These are phyloP conservation scores for Ophiosphaerella herpotricha DNA, from an alignment of 2,329 filamentous ascomycete genomes.

Conservation along the genomic window DNA sequence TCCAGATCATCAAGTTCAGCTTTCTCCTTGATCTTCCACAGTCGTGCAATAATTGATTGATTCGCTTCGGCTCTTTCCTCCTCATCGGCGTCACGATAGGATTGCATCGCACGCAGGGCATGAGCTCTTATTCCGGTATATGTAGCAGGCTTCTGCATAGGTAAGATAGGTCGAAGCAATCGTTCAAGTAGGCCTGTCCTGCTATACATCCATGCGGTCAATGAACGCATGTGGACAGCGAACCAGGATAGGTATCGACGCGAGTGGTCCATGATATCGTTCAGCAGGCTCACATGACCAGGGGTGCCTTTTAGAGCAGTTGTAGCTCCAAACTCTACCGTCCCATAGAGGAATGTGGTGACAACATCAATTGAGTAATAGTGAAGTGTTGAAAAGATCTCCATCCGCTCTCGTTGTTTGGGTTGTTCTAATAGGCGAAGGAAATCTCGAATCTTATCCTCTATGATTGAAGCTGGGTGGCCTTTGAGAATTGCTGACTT, in stretches of 20 bases:
- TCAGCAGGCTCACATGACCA: slow-evolving; percentile 49
- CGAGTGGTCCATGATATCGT: slow-evolving; percentile 55
- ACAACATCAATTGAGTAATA: slow-evolving; percentile 60
- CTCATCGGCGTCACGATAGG: slow-evolving; percentile 10
- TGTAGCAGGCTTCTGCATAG: slow-evolving; percentile 56
- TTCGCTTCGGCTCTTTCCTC: background rate
- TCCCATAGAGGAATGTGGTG: slow-evolving; percentile 58
- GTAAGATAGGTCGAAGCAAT: slow-evolving; percentile 49
- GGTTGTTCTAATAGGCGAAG: slow-evolving; percentile 47
- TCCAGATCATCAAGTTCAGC: slow-evolving; percentile 49
- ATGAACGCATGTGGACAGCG: slow-evolving; percentile 51
- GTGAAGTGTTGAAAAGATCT: slow-evolving; percentile 57
- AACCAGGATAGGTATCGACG: slow-evolving; percentile 57
- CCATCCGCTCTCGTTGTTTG: slow-evolving; percentile 35
- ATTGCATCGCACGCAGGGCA: slow-evolving; percentile 44
- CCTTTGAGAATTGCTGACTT: slow-evolving; percentile 51
- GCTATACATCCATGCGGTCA: slow-evolving; percentile 57
- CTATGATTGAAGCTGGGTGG: slow-evolving; percentile 36
- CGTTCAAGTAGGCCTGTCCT: slow-evolving; percentile 46
- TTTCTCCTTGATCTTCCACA: slow-evolving; percentile 8
- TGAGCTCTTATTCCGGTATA: slow-evolving; percentile 58
- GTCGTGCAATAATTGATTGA: slow-evolving; percentile 8
- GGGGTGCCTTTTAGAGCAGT: slow-evolving; percentile 47
- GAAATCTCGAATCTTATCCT: slow-evolving; percentile 33
- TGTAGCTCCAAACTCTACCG: slow-evolving; percentile 48